These are phyloP conservation scores for Eucalyptus brandiana DNA, from an alignment of 345 rosid genomes.

Conservation along the genomic window DNA sequence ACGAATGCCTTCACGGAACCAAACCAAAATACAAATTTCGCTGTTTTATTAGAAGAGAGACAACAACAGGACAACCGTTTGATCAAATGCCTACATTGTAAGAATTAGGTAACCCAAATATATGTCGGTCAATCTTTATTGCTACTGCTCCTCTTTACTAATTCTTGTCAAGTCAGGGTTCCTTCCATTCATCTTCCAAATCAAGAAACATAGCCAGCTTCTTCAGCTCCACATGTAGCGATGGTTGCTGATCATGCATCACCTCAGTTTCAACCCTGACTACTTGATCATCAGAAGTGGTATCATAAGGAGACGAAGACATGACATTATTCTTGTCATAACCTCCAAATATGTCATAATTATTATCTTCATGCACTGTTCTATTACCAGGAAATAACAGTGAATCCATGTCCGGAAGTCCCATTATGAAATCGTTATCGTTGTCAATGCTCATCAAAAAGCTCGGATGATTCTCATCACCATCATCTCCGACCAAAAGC, in stretches of 20 bases:
- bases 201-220: not conserved
- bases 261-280: not conserved
- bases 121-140: not conserved
- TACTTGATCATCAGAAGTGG: not conserved
- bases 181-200: not conserved
- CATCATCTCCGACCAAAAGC: not conserved
- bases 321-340: not conserved
- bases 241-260: not conserved
- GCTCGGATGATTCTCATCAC: not conserved
- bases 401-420: not conserved
- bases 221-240: not conserved
- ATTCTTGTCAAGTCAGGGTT: not conserved
- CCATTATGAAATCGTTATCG: not conserved
- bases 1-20: too few species aligned
- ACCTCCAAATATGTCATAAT: not conserved
- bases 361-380: not conserved
- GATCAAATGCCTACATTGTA: not conserved
- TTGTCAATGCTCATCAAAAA: not conserved
- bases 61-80: not conserved
- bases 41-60: not conserved
- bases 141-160: not conserved
- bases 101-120: not conserved
- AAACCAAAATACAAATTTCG: too few species aligned
- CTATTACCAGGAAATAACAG: not conserved
- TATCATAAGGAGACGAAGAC: not conserved